Conservation (phyloP, 106 monocot genomes). For the Dendrobium catenatum region DNA sequence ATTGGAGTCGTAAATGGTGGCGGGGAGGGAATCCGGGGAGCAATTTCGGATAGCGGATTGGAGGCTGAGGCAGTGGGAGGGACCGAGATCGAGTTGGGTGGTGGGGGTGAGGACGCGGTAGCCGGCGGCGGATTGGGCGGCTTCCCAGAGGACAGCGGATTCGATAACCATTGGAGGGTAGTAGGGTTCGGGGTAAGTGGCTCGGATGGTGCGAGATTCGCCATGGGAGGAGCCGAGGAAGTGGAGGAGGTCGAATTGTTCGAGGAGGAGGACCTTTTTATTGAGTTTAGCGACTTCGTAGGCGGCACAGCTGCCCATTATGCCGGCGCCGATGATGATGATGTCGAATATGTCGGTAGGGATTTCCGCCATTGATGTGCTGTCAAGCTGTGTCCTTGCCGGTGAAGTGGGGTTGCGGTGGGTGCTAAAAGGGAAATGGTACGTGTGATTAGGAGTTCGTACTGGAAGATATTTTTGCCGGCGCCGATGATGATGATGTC, state of each 20-base stretch:
- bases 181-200: slow-evolving; percentile 61
- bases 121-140: slow-evolving; percentile 57
- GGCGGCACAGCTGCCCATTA: slow-evolving; percentile 78
- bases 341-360: slow-evolving; percentile 21
- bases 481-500: slow-evolving; percentile 61
- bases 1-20: slow-evolving; percentile 9
- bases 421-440: no score
- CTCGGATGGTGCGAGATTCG: slow-evolving; percentile 86
- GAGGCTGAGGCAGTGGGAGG: slow-evolving; percentile 28
- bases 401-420: no score
- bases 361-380: not conserved
- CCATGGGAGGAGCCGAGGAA: slow-evolving; percentile 91
- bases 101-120: slow-evolving; percentile 56
- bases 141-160: slow-evolving; percentile 45
- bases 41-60: slow-evolving; percentile 34
- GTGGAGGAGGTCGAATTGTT: slow-evolving; percentile 92
- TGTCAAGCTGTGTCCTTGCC: no score
- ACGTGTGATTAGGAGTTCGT: no score
- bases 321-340: slow-evolving; percentile 64
- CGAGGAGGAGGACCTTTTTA: slow-evolving; percentile 53
- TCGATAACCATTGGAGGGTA: slow-evolving; percentile 57
- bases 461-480: slow-evolving; percentile 21
- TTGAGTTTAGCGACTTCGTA: slow-evolving; percentile 48
- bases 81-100: slow-evolving; percentile 76
- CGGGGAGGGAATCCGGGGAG: slow-evolving; percentile 9